These are phyloP conservation scores for Aurinia saxatilis DNA, from an alignment of 345 rosid species.

Conservation along the genomic window DNA sequence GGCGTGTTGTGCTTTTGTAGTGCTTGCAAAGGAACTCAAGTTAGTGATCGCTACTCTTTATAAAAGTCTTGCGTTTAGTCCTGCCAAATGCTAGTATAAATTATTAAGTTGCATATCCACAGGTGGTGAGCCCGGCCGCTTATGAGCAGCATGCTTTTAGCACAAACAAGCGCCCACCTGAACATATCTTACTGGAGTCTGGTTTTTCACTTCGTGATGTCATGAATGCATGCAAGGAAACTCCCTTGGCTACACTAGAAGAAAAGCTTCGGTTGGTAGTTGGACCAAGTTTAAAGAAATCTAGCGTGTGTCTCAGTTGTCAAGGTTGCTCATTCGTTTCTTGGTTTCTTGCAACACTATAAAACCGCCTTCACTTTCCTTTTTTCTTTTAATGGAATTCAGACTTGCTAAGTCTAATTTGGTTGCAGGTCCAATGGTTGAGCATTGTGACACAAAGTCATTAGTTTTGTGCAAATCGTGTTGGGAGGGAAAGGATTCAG, in stretches of 20 bases:
- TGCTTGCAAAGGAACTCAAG: slow-evolving; percentile 53
- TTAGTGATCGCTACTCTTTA: slow-evolving; percentile 30
- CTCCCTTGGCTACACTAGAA: slow-evolving; percentile 54
- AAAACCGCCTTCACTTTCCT: background rate
- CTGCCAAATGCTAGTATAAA: background rate
- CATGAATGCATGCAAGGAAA: slow-evolving; percentile 63
- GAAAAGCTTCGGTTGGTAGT: slow-evolving; percentile 41
- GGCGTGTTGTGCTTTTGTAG: slow-evolving; percentile 72
- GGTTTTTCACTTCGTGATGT: slow-evolving; percentile 77
- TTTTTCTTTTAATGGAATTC: background rate
- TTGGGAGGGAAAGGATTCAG: slow-evolving; percentile 34
- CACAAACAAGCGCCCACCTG: slow-evolving; percentile 80
- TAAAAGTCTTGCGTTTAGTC: background rate
- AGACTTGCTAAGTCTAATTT: slow-evolving; percentile 2
- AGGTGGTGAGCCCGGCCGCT: slow-evolving; percentile 55
- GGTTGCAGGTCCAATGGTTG: slow-evolving; percentile 38
- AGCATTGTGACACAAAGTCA: slow-evolving; percentile 27
- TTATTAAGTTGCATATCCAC: background rate
- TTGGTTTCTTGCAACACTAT: slow-evolving; percentile 14
- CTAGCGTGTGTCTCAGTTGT: slow-evolving; percentile 70
- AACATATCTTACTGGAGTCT: slow-evolving; percentile 62
- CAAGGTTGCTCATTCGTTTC: slow-evolving; percentile 50
- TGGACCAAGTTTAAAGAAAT: slow-evolving; percentile 47
- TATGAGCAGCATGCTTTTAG: slow-evolving; percentile 86
- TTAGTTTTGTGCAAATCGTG: slow-evolving; percentile 51